Evolutionary conservation across 2,329 filamentous ascomycete species (phyloP).

Genomic region (Daldinia sp.): DNA sequence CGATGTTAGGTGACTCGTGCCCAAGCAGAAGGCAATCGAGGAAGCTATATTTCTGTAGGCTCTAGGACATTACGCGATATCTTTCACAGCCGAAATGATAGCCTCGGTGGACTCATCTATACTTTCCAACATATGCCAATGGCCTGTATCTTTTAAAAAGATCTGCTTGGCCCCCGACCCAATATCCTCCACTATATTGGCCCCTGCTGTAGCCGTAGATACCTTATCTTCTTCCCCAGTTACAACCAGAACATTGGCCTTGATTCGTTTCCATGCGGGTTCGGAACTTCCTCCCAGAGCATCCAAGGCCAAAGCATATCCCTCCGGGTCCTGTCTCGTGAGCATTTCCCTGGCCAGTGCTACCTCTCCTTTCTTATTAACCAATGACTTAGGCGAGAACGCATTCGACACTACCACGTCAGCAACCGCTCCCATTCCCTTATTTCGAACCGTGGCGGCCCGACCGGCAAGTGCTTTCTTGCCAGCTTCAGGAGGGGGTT

Average conservation of each 20-base stretch:
- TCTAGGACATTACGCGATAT: not conserved
- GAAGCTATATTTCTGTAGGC: not conserved
- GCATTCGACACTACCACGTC: constrained; percentile 13
- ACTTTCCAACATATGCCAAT: constrained; percentile 6
- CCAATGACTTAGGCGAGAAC: constrained; percentile 21
- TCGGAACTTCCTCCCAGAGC: constrained; percentile 6
- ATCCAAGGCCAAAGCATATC: constrained; percentile 25
- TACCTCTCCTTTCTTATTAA: constrained; percentile 19
- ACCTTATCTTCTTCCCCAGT: constrained; percentile 4
- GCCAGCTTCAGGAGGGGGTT: constrained; percentile 1
- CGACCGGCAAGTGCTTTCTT: not conserved
- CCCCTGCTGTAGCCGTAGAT: not conserved
- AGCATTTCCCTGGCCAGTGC: constrained; percentile 29
- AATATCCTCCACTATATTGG: constrained; percentile 6
- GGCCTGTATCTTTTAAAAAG: not conserved
- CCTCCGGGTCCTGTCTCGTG: constrained; percentile 24
- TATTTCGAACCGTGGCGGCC: not conserved
- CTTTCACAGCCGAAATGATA: not conserved
- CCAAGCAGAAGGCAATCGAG: not conserved
- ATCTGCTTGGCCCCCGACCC: not conserved
- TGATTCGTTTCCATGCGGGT: not conserved
- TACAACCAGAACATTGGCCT: not conserved
- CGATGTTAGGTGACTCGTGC: not conserved
- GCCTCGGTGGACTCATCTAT: not conserved
- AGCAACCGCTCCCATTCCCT: not conserved